Evolutionary conservation across 1,139 yeast species (phyloP).

Genomic region (Sugiyamaella novakii): DNA sequence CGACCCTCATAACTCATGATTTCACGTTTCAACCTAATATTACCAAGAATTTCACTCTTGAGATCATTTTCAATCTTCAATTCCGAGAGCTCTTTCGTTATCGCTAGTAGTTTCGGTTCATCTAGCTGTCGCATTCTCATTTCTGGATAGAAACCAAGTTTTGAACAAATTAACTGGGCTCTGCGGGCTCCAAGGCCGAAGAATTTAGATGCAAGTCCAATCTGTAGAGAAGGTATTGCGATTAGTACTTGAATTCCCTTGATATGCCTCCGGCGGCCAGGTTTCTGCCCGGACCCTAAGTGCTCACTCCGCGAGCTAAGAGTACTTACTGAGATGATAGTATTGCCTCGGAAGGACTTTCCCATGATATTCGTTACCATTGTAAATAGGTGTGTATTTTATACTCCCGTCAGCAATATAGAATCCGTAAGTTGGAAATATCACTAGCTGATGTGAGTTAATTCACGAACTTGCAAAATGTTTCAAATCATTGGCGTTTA

Average conservation of each 20-base stretch:
- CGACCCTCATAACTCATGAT: slow-evolving; percentile 88
- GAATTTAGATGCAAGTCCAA: slow-evolving; percentile 77
- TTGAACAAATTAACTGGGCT: slow-evolving; percentile 81
- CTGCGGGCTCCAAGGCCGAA: slow-evolving; percentile 81
- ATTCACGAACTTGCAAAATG: background rate
- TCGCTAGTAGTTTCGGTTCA: slow-evolving; percentile 82
- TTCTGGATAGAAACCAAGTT: slow-evolving; percentile 84
- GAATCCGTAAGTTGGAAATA: background rate
- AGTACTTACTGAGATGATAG: slow-evolving; percentile 39
- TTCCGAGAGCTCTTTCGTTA: slow-evolving; percentile 83
- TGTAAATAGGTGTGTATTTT: background rate
- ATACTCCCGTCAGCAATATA: background rate
- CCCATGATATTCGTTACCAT: slow-evolving; percentile 48
- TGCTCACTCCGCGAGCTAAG: background rate
- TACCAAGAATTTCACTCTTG: slow-evolving; percentile 72
- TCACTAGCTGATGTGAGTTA: background rate
- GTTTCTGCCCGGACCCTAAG: background rate
- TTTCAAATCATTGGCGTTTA: too few species aligned
- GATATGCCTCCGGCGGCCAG: slow-evolving; percentile 4
- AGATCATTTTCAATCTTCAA: slow-evolving; percentile 86
- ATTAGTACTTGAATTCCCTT: too few species aligned
- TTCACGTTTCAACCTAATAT: slow-evolving; percentile 75
- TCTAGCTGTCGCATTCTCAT: slow-evolving; percentile 93
- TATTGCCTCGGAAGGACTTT: slow-evolving; percentile 47
- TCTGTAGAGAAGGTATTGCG: too few species aligned